These are phyloP conservation scores for Schrenkiella parvula DNA, from an alignment of 345 rosid genomes.

Conservation along the genomic window DNA sequence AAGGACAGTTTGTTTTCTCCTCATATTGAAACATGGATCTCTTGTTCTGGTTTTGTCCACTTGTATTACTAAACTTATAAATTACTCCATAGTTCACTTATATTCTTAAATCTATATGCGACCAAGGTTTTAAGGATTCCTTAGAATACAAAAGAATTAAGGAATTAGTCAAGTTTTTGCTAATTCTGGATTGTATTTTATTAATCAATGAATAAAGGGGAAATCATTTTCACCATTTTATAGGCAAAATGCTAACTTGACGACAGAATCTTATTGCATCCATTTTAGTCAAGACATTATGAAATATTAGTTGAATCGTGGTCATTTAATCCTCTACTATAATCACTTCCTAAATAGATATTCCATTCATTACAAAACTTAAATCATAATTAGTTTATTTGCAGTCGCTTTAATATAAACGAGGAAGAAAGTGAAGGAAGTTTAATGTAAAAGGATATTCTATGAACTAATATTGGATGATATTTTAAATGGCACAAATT, in stretches of 20 bases:
- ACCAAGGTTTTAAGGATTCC: background rate
- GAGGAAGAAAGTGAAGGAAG: background rate
- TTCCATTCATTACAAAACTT: background rate
- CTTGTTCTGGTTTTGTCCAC: background rate
- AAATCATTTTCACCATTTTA: background rate
- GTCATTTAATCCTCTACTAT: background rate
- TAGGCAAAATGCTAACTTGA: background rate
- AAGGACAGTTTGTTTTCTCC: background rate
- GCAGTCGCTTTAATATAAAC: background rate
- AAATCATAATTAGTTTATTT: background rate
- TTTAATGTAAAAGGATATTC: background rate
- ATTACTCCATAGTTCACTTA: background rate
- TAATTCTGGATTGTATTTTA: background rate
- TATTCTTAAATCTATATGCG: background rate
- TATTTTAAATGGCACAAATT: background rate
- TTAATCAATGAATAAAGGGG: background rate
- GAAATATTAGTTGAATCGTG: background rate
- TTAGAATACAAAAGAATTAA: background rate
- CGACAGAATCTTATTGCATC: background rate
- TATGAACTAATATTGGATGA: background rate
- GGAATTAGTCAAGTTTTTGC: background rate
- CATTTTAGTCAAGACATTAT: background rate
- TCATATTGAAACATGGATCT: background rate
- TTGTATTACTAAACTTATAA: background rate
- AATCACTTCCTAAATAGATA: background rate